These are phyloP conservation scores for Agaricales sp. DNA, from an alignment of 1,284 basidiomycete species.

Conservation along the genomic window DNA sequence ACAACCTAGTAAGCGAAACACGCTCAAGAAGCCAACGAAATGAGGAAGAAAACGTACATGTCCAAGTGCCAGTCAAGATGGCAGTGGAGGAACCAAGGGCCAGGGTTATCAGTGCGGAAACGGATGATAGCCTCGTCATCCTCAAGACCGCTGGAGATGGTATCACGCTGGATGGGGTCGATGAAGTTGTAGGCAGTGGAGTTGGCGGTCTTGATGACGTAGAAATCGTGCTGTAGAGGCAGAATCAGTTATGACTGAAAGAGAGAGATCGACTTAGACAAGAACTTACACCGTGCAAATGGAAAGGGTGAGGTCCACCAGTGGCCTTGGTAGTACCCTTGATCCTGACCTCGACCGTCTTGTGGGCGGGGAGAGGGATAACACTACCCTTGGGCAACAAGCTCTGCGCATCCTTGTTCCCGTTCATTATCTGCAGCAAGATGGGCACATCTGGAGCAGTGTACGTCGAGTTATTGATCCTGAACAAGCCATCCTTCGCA, in stretches of 20 bases:
- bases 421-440: conserved; percentile 27
- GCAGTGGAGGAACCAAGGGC: conserved; percentile 19
- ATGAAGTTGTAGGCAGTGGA: not conserved
- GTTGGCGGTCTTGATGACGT: not conserved
- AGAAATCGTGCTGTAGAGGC: not conserved
- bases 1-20: not conserved
- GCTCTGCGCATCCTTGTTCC: conserved; percentile 18
- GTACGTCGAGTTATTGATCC: conserved; percentile 17
- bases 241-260: not conserved
- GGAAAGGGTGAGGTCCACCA: not conserved
- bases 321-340: not conserved
- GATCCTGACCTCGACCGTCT: conserved; percentile 1
- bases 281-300: conserved; percentile 1
- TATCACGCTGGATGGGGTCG: conserved; percentile 16
- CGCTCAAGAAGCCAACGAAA: not conserved
- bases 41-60: not conserved
- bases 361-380: conserved; percentile 14
- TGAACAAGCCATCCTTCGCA: conserved; percentile 10
- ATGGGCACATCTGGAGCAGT: conserved; percentile 21
- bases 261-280: not conserved
- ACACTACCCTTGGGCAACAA: conserved; percentile 21
- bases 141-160: conserved; percentile 16
- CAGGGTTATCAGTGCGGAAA: conserved; percentile 21
- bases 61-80: conserved; percentile 2
- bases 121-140: conserved; percentile 20